Evolutionary conservation across 2,329 filamentous ascomycete species (phyloP).

Genomic region (Ascochyta lentis): DNA sequence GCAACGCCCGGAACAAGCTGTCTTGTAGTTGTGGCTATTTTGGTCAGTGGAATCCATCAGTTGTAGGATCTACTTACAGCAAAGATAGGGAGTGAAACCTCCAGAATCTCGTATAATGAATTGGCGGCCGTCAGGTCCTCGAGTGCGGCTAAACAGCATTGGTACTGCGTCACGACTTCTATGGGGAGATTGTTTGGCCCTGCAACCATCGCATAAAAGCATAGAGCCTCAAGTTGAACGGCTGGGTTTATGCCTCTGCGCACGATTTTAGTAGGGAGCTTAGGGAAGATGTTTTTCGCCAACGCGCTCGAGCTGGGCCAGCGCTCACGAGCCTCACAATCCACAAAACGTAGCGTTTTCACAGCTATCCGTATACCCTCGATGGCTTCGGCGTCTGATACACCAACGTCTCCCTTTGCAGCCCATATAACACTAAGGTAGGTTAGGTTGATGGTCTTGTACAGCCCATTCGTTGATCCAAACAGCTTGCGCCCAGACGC

Average conservation of each 20-base stretch:
- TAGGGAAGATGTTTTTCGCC: slow-evolving; percentile 29
- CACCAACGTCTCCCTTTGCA: slow-evolving; percentile 29
- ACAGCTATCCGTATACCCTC: slow-evolving; percentile 45
- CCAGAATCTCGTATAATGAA: slow-evolving; percentile 26
- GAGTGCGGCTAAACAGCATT: slow-evolving; percentile 21
- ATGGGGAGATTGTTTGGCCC: slow-evolving; percentile 24
- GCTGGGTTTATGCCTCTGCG: slow-evolving; percentile 24
- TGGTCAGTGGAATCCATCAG: slow-evolving; percentile 8
- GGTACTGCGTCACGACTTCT: slow-evolving; percentile 32
- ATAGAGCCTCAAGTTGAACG: slow-evolving; percentile 40
- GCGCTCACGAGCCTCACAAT: slow-evolving; percentile 22
- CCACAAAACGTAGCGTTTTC: slow-evolving; percentile 32
- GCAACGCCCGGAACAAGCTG: slow-evolving; percentile 19
- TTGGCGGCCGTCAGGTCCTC: slow-evolving; percentile 18
- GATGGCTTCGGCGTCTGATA: slow-evolving; percentile 36
- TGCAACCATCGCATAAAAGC: slow-evolving; percentile 39
- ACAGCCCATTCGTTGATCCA: slow-evolving; percentile 26
- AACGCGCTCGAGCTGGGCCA: slow-evolving; percentile 34
- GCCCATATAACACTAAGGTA: slow-evolving; percentile 42
- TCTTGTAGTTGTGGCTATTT: slow-evolving; percentile 30
- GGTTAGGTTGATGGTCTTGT: slow-evolving; percentile 42
- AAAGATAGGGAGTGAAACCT: slow-evolving; percentile 34
- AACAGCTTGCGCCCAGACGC: slow-evolving; percentile 42
- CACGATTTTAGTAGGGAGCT: slow-evolving; percentile 39
- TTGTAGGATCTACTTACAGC: slow-evolving; percentile 28